Base-by-base conservation (phyloP, 768 basidiomycete genomes). In the Dacryopinax spathularia region DNA sequence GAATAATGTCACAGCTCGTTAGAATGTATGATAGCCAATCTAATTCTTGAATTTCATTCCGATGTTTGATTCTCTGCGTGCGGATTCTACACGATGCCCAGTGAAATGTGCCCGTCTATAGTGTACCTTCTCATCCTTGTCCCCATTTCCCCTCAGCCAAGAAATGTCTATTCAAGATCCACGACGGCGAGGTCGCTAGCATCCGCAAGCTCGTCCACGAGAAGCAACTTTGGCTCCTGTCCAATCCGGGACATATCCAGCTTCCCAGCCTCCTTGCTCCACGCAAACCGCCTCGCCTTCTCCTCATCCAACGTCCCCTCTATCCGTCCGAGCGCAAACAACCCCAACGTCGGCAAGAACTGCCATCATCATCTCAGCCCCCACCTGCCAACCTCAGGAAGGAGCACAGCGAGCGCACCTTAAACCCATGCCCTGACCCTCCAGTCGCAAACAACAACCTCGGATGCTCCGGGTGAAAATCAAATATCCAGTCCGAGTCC, bases 401-500 rank as follows among this genome's bases (percentile, higher is more conserved):
- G 9, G 43, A n/a, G n/a, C n/a, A 44, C 43, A 15, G 9, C 25
- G 43, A 22, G 12, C 70, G 61, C 62, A 84, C 89, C 81, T 94
- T 93, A 79, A 83, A 93, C 0, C 84, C 90, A 73, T 94, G 90
- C 0, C 93, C 93, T 67, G 85, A 90, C 6, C 88, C 95, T 18
- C 83, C 89, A 0, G 94, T 94, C 1, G 92, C 94, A 31, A 97
- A 73, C 62, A 93, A 73, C 13, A 97, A 71, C 5, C 81, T 80
- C 29, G 76, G 73, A 67, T 85, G 80, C 10, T 73, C 72, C 0
- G 84, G 83, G 67, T 87, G 83, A 65, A 75, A 82, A 27, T 92
- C 89, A 66, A 97, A 90, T 41, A 96, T 77, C 90, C 91, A 97
- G 73, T 97, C 82, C 1, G 83, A 86, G 69, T 93, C 88, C 0